Base-by-base conservation (phyloP, 306 rosid species). In the Pyrus pyrifolia region DNA sequence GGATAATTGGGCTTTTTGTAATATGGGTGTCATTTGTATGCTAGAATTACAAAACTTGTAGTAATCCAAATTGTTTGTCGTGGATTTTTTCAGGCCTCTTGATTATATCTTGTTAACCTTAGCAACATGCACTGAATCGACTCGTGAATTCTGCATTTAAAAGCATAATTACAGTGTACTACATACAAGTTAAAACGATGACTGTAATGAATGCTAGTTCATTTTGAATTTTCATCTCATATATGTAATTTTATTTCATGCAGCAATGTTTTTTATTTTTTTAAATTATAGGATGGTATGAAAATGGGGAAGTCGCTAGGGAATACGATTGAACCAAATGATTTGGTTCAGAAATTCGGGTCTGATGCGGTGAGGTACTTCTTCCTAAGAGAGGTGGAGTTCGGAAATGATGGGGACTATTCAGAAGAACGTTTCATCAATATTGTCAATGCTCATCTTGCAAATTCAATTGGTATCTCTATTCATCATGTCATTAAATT, bases 231-330 rank as follows among this genome's bases (percentile, higher is more conserved):
- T 75, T 69, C 72, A 35, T 83, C 83, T 88, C 89, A 81, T 87
- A 69, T 76, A 55, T 72, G 69, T 59, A 84, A 80, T 86, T 92
- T 86, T 68, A 87, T 86, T 83, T 90, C 83, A 91, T 88, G 89
- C 93, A 83, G 89, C 91, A 79, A 83, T 82, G 79, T 75, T 78
- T 94, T 89, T 87, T 84, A 81, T 85, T 84, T 89, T 89, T 86
- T 89, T 72, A 83, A 79, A 79, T 88, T 87, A 80, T 90, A 95
- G 99, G 99, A 92, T 89, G 99, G 99, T 79, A 83, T 90, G 99
- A 95, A 95, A 87, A 92, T 95, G 99, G 99, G 99, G 70, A 92
- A 95, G 79, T 88, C 99, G 9, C 83, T 92, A 40, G 99, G 99
- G 62, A 95, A 95, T 84, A 95, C 97, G n/a, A 93, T 90, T 75